A percentile compares a stretch with the other conserved stretches of the same genome.
Evolutionary conservation across 2,329 filamentous ascomycete genomes (phyloP).

Genomic region (Orbilia blumenaviensis): DNA sequence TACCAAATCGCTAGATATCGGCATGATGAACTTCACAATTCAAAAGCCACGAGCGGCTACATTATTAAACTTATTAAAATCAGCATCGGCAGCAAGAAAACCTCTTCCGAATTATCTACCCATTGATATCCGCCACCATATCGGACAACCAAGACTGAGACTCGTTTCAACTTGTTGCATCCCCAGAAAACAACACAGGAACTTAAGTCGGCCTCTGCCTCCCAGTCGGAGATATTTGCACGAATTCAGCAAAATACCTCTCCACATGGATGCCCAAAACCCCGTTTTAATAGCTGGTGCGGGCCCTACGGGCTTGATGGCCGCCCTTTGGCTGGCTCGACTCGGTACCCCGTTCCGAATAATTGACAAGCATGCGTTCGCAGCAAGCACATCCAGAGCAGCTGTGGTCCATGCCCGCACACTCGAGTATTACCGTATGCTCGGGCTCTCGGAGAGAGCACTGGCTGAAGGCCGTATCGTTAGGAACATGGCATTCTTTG

Average conservation of each 20-base stretch:
- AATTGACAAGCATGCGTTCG: conserved; percentile 60
- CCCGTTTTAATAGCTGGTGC: conserved; percentile 63
- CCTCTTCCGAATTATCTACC: not conserved
- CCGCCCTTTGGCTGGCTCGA: conserved; percentile 61
- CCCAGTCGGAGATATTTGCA: not conserved
- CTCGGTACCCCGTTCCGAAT: conserved; percentile 61
- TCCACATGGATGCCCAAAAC: conserved; percentile 3
- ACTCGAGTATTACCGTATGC: conserved; percentile 65
- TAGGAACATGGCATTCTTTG: conserved; percentile 61
- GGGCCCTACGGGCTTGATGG: conserved; percentile 63
- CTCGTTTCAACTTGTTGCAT: conserved; percentile 6
- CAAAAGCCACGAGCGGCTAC: not conserved
- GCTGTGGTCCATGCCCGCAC: conserved; percentile 65
- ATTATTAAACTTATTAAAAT: no score
- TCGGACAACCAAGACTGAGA: not conserved
- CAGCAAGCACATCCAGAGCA: conserved; percentile 62
- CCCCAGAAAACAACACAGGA: not conserved
- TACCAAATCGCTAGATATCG: not conserved
- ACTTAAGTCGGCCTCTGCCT: not conserved
- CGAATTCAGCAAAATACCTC: not conserved
- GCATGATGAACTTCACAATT: not conserved
- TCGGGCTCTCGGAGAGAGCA: conserved; percentile 61
- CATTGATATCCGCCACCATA: not conserved
- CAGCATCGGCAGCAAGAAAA: not conserved
- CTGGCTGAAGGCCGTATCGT: conserved; percentile 61